Evolutionary conservation across 2,329 filamentous ascomycete species (phyloP), one percentile per base, ranked within the genome.

Genomic region (Fusarium tricinctum): DNA sequence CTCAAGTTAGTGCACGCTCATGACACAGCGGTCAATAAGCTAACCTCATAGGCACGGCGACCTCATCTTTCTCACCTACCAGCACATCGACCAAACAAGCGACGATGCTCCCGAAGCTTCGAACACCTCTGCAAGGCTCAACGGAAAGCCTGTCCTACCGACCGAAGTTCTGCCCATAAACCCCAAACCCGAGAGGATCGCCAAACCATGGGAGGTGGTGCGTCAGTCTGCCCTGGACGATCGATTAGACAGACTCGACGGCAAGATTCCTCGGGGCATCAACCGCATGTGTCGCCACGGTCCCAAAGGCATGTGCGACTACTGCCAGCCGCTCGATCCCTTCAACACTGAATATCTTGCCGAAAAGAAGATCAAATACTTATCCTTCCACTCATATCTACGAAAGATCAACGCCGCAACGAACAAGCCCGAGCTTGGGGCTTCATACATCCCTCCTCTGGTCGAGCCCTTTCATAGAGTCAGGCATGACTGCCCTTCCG

Each of bases 321-420:
- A 97, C 81, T 99, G 96, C 82, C 97, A 97, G 88, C 97, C 97
- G 0, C 82, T 98, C 50, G 96, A 99, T 76, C 96, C 96, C 1
- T 99, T 97, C 80, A 91, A 97, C 75, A 80, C 91, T n/a, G 89
- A 89, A 57, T 97, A 97, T 74, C 86, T 99, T 19, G 88, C 89
- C 30, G 95, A 99, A 73, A 97, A 95, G 85, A 97, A 97, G 85
- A 97, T 99, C 86, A 99, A 99, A 80, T 97, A 99, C 79, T 85
- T 96, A 28, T 98, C 96, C 1, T 97, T 98, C 81, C 96, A 99
- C 80, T 92, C 94, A 6, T 91, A 98, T 78, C 85, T 99, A 45
- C 90, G 94, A 70, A 99, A 99, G 79, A 91, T 97, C 80, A 99
- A 99, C 81, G 91, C 94, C 15, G 92, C 93, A 15, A 98, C 97